Evolutionary conservation across 768 basidiomycete genomes (phyloP), one percentile per base, ranked within the genome.

Genomic region (Pleurotus citrinopileatus): DNA sequence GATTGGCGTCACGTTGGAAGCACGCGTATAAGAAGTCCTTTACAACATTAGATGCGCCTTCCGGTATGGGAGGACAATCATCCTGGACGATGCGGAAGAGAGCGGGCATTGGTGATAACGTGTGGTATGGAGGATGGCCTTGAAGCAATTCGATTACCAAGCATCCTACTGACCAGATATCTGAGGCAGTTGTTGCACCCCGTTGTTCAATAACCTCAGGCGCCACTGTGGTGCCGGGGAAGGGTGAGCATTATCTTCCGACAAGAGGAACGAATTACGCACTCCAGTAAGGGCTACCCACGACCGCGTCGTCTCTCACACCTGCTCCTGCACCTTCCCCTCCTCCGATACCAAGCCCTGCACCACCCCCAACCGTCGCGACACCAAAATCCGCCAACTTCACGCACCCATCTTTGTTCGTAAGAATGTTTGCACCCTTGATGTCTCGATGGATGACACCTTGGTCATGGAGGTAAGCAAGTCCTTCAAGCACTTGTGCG

Each of bases 321-420:
- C 48, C 48, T 9, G 83, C 86, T 9, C 83, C 87, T 0, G 85
- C 80, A 22, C 86, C 83, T 8, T 90, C 84, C 40, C 79, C 84
- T 52, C 87, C 48, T 2, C 48, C 48, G 34, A 51, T 51, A 10
- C 48, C 48, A 15, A 51, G 32, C 3, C 48, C 48, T 7, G 48
- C 34, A 10, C 48, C 48, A 19, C 48, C 48, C 2, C 48, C 48
- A 15, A 51, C 48, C n/a, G 48, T 88, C 9, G 94, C 94, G 17
- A 99, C 97, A 47, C 97, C 97, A 64, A 99, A 99, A 70, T 99
- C 97, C 10, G 97, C 97, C n/a, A 99, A 80, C 70, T 98, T 99
- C 55, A 99, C 95, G 19, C 87, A 89, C 5, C 97, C 97, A 73
- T 98, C 96, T 72, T 99, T 99, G 67, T 97, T 98, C 17, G 97